These are phyloP conservation scores for Marasmius fiardii DNA, from an alignment of 1,284 basidiomycete genomes.

Conservation along the genomic window DNA sequence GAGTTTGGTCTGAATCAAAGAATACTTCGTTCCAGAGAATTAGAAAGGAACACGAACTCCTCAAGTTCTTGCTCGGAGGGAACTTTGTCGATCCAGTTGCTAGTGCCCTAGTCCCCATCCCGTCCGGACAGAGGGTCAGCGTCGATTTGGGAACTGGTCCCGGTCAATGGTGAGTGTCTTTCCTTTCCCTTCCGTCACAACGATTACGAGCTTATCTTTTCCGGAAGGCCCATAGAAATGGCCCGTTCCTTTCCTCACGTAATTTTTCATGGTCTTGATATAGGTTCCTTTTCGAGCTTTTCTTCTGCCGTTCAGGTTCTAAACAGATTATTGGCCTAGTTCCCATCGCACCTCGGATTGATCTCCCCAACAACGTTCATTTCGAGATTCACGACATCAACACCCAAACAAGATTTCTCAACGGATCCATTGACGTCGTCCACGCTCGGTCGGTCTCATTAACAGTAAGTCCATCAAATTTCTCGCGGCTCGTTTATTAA, in stretches of 20 bases:
- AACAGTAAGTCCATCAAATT: slow-evolving; percentile 55
- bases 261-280: slow-evolving; percentile 65
- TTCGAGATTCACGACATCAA: slow-evolving; percentile 66
- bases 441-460: slow-evolving; percentile 57
- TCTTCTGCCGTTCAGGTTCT: too few relatives aligned
- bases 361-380: slow-evolving; percentile 52
- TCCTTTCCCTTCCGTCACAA: not conserved
- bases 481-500: too few relatives aligned
- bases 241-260: slow-evolving; percentile 58
- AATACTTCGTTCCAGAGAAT: too few relatives aligned
- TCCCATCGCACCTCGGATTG: slow-evolving; percentile 56
- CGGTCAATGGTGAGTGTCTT: slow-evolving; percentile 58
- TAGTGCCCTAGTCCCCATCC: slow-evolving; percentile 39
- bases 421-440: slow-evolving; percentile 55
- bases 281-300: too few relatives aligned
- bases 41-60: slow-evolving; percentile 42
- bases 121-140: slow-evolving; percentile 40
- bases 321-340: too few relatives aligned
- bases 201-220: not conserved
- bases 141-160: slow-evolving; percentile 71
- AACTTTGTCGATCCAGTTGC: slow-evolving; percentile 56
- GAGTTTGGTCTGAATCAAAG: too few relatives aligned
- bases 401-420: slow-evolving; percentile 42
- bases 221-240: slow-evolving; percentile 66
- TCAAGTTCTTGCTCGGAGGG: slow-evolving; percentile 43